phyloP scores from a whole-genome alignment of 768 basidiomycete species.

The Sarcomyxa edulis region DNA sequence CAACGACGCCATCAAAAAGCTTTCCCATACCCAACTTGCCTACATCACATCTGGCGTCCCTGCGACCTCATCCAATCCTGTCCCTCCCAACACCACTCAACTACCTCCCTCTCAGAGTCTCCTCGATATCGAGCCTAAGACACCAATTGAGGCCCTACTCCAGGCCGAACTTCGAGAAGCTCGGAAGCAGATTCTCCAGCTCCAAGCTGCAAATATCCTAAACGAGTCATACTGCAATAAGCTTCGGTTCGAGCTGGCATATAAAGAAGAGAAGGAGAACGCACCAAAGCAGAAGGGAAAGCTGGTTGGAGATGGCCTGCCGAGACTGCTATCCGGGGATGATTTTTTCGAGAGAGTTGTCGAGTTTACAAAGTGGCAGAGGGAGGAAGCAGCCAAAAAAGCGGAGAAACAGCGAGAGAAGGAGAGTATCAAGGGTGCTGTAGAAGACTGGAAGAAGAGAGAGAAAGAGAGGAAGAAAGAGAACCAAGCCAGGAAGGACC shows the following conservation, averaged over 20 bases:
- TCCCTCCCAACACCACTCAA: neutral
- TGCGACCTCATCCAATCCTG: neutral
- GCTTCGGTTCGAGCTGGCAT: constrained; percentile 13
- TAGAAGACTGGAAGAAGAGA: constrained; percentile 2
- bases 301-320: constrained; percentile 17
- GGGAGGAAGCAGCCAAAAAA: constrained; percentile 9
- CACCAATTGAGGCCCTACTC: constrained; percentile 2
- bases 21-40: neutral
- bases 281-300: constrained; percentile 9
- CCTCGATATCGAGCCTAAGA: neutral
- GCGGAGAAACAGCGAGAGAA: constrained; percentile 14
- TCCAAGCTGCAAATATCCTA: constrained; percentile 11
- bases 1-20: neutral
- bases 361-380: neutral
- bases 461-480: neutral
- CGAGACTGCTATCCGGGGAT: constrained; percentile 14
- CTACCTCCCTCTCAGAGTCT: constrained; percentile 1
- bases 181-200: constrained; percentile 1
- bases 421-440: constrained; percentile 6
- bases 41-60: neutral
- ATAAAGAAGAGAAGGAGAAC: constrained; percentile 12
- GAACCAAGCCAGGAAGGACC: too few species aligned
- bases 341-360: constrained; percentile 14
- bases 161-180: constrained; percentile 1
- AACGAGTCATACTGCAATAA: constrained; percentile 15